Base-by-base conservation (phyloP, 495 filamentous ascomycete species). In the Xylaria nigripes region DNA sequence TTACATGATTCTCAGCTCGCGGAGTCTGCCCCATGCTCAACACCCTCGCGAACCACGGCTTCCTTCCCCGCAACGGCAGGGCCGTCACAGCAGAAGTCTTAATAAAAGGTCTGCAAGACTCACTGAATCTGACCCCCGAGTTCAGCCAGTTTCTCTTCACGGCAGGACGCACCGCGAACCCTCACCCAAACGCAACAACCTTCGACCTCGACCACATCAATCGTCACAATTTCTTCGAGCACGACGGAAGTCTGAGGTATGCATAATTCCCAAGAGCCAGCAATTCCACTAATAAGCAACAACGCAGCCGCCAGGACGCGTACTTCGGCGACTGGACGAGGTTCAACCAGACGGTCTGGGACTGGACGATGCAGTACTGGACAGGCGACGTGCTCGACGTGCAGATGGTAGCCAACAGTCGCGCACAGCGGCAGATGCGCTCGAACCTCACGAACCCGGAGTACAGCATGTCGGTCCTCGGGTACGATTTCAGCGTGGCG, bases 181-280 rank as follows among this genome's bases (percentile, higher is more conserved):
- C 76, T 0, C 58, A 67, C 44, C 66, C 70, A 1, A 82, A 80
- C 57, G 69, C 77, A 1, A 80, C 74, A 9, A 69, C 47, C 10
- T 79, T 80, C 59, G 67, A 70, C 6, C 66, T 82, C 24, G 61
- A 77, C 56, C 58, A 75, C 19, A 71, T 81, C 16, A 61, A 70
- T 52, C 61, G 67, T 15, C 74, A 78, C 50, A 72, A 78, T 43
- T 56, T 78, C 30, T 60, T 79, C 2, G 77, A 81, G 50, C 76
- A 79, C 45, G 77, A 80, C 59, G 76, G 64, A 6, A 78, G 75
- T 51, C 54, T 80, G 27, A 77, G 74, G 76, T 77, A 47, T 29
- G 61, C 13, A 24, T 36, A 19, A 48, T n/a, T 23, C 25, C 2
- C 18, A 3, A 15, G 24, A 45, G n/a, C 29, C n/a, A 15, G 3